Evolutionary conservation across 139 green algal genomes (phyloP).

Genomic region (Chloropicon primus): DNA sequence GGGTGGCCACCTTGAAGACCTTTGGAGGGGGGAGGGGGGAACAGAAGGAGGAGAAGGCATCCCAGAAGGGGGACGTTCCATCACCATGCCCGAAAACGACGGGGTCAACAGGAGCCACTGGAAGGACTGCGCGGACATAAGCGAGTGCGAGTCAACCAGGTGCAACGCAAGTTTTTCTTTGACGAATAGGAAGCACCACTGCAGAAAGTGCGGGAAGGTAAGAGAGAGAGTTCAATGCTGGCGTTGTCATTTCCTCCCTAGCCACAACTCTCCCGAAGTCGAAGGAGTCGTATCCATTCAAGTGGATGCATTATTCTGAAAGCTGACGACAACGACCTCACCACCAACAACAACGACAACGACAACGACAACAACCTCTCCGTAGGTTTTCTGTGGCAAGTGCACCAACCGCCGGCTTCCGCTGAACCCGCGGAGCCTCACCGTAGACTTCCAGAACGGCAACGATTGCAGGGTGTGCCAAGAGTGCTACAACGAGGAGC

Average conservation of each 20-base stretch:
- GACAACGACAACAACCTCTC: too few species aligned
- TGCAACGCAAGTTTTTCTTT: not conserved
- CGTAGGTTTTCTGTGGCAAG: not conserved
- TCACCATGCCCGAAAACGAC: not conserved
- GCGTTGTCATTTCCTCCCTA: too few species aligned
- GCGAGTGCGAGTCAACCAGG: not conserved
- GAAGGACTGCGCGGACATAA: not conserved
- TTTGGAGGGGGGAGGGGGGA: too few species aligned
- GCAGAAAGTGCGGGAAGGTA: not conserved
- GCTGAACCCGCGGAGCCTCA: not conserved
- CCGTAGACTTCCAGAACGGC: not conserved
- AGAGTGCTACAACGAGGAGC: not conserved
- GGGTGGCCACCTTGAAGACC: too few species aligned
- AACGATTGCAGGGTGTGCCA: not conserved
- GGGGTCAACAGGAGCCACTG: not conserved
- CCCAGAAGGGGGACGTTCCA: too few species aligned
- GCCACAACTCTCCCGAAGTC: too few species aligned
- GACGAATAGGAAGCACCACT: not conserved
- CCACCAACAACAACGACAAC: too few species aligned
- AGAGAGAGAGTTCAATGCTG: not conserved
- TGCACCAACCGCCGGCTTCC: not conserved
- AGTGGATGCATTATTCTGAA: too few species aligned
- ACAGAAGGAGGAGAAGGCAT: too few species aligned
- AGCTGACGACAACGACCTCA: too few species aligned
- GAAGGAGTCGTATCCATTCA: too few species aligned